These are phyloP conservation scores for Begonia masoniana DNA, from an alignment of 306 rosid species.

Conservation along the genomic window DNA sequence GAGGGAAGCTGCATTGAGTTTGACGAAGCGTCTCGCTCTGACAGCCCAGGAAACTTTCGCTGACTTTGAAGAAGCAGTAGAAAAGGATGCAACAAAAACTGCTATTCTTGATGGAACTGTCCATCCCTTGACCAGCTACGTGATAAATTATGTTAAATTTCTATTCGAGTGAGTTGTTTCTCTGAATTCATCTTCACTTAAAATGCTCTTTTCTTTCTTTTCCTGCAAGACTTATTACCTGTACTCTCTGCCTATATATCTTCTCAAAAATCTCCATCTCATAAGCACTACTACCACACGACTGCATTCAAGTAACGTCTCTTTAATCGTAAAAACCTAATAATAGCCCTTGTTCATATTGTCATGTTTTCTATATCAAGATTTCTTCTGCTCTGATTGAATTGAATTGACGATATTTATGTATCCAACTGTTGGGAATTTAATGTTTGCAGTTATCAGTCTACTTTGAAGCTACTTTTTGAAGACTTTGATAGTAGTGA, in stretches of 20 bases:
- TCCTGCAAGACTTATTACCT: background rate
- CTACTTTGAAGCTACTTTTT: conserved; percentile 74
- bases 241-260: no score
- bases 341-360: no score
- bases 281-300: no score
- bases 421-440: background rate
- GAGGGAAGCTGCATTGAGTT: conserved; percentile 65
- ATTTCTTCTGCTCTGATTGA: no score
- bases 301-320: no score
- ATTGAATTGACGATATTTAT: no score
- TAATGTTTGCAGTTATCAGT: conserved; percentile 52
- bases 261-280: no score
- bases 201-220: background rate
- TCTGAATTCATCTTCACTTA: conserved; percentile 3
- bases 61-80: conserved; percentile 98
- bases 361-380: no score
- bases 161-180: conserved; percentile 63
- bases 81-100: conserved; percentile 91
- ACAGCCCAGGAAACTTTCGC: conserved; percentile 92
- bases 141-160: conserved; percentile 86
- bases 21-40: conserved; percentile 77
- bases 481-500: conserved; percentile 53
- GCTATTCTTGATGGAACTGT: conserved; percentile 93
- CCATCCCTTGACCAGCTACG: conserved; percentile 95
- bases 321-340: no score